Evolutionary conservation across 768 basidiomycete genomes (phyloP), one percentile per base, ranked within the genome.

Genomic region (Boletus rubropictus): DNA sequence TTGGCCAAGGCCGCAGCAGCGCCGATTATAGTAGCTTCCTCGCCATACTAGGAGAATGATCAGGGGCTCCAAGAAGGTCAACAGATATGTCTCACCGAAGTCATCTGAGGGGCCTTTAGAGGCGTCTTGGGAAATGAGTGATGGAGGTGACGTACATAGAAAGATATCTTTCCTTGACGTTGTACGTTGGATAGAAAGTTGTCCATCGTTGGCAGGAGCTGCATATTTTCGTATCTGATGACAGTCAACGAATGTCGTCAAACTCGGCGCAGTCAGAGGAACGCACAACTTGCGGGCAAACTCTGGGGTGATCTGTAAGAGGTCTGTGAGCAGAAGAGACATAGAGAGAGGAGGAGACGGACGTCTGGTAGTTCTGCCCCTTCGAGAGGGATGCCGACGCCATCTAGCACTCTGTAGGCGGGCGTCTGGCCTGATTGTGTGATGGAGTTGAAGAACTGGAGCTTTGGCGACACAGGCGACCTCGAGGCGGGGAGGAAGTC

Each of bases 181-280:
- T 97, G 93, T 8, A 93, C 82, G 56, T 93, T 93, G 67, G 92
- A 89, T 14, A 97, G 74, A 29, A 95, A 72, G 54, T 83, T 92
- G 69, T 96, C 93, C 62, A 94, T 69, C 33, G 82, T 80, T 0
- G 93, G 93, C 45, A 90, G 69, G 25, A 89, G 72, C 46, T 79
- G 77, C 86, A 90, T 91, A 48, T 83, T 70, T 64, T 86, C 82
- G 57, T 89, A 93, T 51, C 83, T 82, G 40, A 12, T 44, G 31
- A 29, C 22, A 38, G 29, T n/a, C n/a, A n/a, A n/a, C 5, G 18
- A 18, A 21, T 35, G 44, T 40, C 48, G 22, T 5, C n/a, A 12
- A 9, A 22, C 20, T 31, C 35, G 28, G 21, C 25, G 29, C 33
- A 15, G 32, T 5, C 20, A 36, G 18, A 6, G 17, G 18, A 17